A percentile compares a stretch with the other conserved stretches of the same genome.
Evolutionary conservation across 768 basidiomycete genomes (phyloP).

Genomic region (Boletus vermiculosoides): DNA sequence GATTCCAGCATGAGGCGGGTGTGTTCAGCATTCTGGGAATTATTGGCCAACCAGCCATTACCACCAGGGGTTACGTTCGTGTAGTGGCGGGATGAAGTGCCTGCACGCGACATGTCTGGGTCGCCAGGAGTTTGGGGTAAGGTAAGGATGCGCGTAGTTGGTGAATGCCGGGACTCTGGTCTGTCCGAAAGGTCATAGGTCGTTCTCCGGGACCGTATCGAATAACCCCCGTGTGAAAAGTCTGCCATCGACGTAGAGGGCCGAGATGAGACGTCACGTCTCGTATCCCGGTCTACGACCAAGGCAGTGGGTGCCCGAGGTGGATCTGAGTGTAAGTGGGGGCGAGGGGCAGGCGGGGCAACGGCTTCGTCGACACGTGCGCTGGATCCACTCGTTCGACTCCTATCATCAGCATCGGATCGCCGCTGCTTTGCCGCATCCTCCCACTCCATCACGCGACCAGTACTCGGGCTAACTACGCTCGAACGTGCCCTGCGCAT

Average conservation of each 20-base stretch:
- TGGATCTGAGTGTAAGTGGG: conserved; percentile 29
- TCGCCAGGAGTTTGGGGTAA: conserved; percentile 21
- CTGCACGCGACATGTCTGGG: conserved; percentile 12
- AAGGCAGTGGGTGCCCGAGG: conserved; percentile 16
- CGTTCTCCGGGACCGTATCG: conserved; percentile 23
- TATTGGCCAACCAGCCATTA: conserved; percentile 12
- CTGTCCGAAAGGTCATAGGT: conserved; percentile 28
- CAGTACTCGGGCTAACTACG: conserved; percentile 1
- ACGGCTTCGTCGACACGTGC: conserved; percentile 19
- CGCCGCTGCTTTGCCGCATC: conserved; percentile 24
- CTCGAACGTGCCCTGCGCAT: conserved; percentile 18
- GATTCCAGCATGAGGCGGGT: conserved; percentile 69
- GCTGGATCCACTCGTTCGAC: conserved; percentile 25
- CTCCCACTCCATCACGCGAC: conserved; percentile 25
- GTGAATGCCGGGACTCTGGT: conserved; percentile 17
- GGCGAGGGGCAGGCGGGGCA: conserved; percentile 18
- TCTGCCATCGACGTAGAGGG: conserved; percentile 59
- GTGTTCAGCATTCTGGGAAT: conserved; percentile 50
- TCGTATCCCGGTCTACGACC: conserved; percentile 20
- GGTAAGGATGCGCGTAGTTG: conserved; percentile 7
- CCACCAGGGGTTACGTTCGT: conserved; percentile 19
- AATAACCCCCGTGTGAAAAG: conserved; percentile 33
- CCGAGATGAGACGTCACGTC: conserved; percentile 28
- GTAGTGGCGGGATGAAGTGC: conserved; percentile 11
- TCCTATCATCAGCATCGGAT: conserved; percentile 19